These are phyloP conservation scores for Macaranga tanarius DNA, from an alignment of 441 rosid species.

Conservation along the genomic window DNA sequence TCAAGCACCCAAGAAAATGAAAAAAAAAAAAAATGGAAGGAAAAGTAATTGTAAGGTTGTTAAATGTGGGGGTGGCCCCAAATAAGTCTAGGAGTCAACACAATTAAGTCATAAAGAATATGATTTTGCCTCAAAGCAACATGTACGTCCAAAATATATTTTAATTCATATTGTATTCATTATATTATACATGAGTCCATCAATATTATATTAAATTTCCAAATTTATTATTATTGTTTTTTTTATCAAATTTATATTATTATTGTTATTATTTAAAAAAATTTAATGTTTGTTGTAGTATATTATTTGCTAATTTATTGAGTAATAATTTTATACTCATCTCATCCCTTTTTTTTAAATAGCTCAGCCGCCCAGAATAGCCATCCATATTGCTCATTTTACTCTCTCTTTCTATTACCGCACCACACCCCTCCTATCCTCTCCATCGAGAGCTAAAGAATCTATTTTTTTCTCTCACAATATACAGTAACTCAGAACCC, in stretches of 20 bases:
- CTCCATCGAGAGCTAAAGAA: conserved; percentile 20
- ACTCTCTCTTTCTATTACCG: conserved; percentile 29
- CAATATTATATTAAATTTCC: too few relatives aligned
- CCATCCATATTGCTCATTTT: conserved; percentile 59
- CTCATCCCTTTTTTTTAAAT: conserved; percentile 40
- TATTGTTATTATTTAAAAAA: too few relatives aligned
- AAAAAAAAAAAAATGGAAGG: neutral
- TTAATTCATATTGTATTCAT: neutral
- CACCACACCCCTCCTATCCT: conserved; percentile 12
- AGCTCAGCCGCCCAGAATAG: conserved; percentile 67
- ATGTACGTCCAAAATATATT: conserved; percentile 16
- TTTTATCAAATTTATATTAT: too few relatives aligned
- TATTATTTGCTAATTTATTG: neutral
- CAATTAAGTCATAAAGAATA: conserved; percentile 27
- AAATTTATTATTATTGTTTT: too few relatives aligned
- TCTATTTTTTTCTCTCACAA: conserved; percentile 19
- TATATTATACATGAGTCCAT: neutral
- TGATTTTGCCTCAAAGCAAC: conserved; percentile 16
- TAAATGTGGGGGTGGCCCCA: conserved; percentile 18
- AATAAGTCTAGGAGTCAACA: conserved; percentile 31
- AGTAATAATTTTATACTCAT: neutral
- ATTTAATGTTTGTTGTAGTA: too few relatives aligned
- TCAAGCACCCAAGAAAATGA: neutral
- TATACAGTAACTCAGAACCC: conserved; percentile 28
- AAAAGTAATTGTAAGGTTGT: neutral